Conservation (phyloP, 1,139 yeast species). For the Geotrichum phurueaensis region DNA sequence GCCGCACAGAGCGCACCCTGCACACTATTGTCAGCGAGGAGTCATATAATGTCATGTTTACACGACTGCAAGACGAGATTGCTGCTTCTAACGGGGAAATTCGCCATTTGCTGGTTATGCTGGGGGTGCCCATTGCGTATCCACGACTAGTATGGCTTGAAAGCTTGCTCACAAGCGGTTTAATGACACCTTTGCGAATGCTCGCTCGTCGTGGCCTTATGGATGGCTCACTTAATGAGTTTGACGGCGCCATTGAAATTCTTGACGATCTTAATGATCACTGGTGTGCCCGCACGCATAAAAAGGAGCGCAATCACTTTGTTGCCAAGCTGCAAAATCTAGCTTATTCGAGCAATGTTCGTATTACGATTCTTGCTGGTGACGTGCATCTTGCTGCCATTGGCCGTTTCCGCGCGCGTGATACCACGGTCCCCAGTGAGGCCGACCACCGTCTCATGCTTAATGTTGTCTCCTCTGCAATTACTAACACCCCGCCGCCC, state of each 20-base stretch:
- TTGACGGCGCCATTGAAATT: slow-evolving; percentile 85
- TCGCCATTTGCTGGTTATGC: slow-evolving; percentile 71
- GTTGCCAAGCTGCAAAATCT: slow-evolving; percentile 53
- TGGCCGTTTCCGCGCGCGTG: slow-evolving; percentile 65
- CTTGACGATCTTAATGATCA: slow-evolving; percentile 92
- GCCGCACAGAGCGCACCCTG: slow-evolving; percentile 81
- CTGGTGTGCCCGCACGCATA: slow-evolving; percentile 89
- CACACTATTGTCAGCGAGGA: slow-evolving; percentile 49
- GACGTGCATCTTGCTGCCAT: slow-evolving; percentile 88
- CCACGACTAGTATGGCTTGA: slow-evolving; percentile 92
- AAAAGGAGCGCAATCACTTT: slow-evolving; percentile 64
- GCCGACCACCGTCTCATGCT: slow-evolving; percentile 71
- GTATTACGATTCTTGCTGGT: slow-evolving; percentile 82
- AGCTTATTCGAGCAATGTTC: slow-evolving; percentile 56
- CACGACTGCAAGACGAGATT: slow-evolving; percentile 53
- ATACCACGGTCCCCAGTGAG: slow-evolving; percentile 51
- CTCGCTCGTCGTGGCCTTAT: slow-evolving; percentile 66
- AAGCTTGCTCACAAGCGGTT: slow-evolving; percentile 49
- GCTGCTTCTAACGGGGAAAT: slow-evolving; percentile 46
- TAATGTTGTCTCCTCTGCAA: slow-evolving; percentile 83
- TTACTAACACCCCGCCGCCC: slow-evolving; percentile 90
- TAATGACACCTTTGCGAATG: slow-evolving; percentile 59
- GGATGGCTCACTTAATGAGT: slow-evolving; percentile 74
- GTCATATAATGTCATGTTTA: slow-evolving; percentile 58
- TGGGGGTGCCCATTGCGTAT: slow-evolving; percentile 92